Evolutionary conservation across 176 grass and related monocot species (phyloP), one percentile per base, ranked within the genome.

Genomic region (Juncus effusus): DNA sequence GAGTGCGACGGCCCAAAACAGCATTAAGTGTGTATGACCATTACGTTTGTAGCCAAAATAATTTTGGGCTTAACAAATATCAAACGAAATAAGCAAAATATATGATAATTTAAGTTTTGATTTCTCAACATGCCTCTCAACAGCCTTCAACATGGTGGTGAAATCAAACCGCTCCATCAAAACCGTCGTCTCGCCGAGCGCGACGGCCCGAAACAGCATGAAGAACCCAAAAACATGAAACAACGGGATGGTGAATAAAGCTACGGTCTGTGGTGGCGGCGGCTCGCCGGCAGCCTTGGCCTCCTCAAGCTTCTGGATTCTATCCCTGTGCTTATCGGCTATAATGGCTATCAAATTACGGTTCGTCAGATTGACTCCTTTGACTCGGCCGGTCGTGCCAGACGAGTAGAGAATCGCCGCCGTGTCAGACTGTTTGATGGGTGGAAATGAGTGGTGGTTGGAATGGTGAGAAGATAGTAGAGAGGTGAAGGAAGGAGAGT

Each of bases 171-270:
- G 70, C 19, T 88, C 79, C 90, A 95, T 95, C 45, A 95, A 64
- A 12, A 89, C 85, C 45, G 82, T 76, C 7, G 82, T 95, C 38
- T 86, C 90, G 59, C 79, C 90, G 69, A 86, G 60, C 66, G 90
- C 61, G 1, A 81, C 67, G n/a, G 75, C 78, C n/a, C 79, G 53
- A 7, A 95, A 76, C 56, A 75, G 0, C 79, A 86, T 83, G 72
- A 83, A 74, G 82, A 95, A 89, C 0, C 85, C 90, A 65, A 85
- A 83, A 3, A 85, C 70, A 65, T 95, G 90, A 79, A 95, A 95
- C 3, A 95, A 51, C 0, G 90, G 90, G 16, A 85, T 38, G 0
- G 85, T 78, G 19, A 95, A 53, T 28, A 95, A 63, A 36, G 67
- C 51, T 8, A 85, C 82, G 15, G 42, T 13, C 16, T 76, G 68